Base-by-base conservation (phyloP, 179 eudicot genomes). In the Corrigiola litoralis region DNA sequence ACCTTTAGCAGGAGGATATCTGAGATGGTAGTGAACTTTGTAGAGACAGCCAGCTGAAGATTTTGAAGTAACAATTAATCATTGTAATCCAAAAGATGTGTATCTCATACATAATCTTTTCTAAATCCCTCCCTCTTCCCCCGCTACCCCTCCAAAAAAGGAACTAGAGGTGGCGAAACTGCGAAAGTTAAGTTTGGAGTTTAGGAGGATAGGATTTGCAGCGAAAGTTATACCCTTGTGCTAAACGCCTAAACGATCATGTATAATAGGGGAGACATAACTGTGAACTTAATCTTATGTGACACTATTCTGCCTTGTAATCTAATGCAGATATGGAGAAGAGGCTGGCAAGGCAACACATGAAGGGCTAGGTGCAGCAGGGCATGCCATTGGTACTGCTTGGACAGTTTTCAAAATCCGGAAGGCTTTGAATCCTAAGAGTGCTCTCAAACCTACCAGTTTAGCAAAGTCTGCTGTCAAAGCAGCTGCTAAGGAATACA, bases 361-460 rank as follows among this genome's bases (percentile, higher is more conserved):
- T 27, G 96, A 87, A 67, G 92, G 98, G 60, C 82, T 92, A 6
- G 88, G 79, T 75, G 96, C 98, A 59, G 96, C 98, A 50, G 96
- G 96, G 44, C 92, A 89, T 64, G 98, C 98, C 17, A 61, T 81
- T 25, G 95, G 96, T 47, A 79, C 96, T 33, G 96, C 95, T 40
- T 92, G 96, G 98, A 72, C 96, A 20, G 96, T 92, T 38, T 84
- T 89, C 47, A 89, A 92, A 82, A 79, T 92, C 55, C 73, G 95
- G 32, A 76, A 89, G 68, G 96, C 95, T n/a, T 47, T 92, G 64
- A 89, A 87, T 68, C 98, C 98, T 4, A 87, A 85, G 78, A 81
- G 89, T 68, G 85, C 70, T 41, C 13, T 84, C 38, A 89, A 81
- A 50, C 87, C 96, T 49, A 57, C 83, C 12, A 47, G 77, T 41